Base-by-base conservation (phyloP, 2,329 filamentous ascomycete genomes). In the Venturia carpophila region DNA sequence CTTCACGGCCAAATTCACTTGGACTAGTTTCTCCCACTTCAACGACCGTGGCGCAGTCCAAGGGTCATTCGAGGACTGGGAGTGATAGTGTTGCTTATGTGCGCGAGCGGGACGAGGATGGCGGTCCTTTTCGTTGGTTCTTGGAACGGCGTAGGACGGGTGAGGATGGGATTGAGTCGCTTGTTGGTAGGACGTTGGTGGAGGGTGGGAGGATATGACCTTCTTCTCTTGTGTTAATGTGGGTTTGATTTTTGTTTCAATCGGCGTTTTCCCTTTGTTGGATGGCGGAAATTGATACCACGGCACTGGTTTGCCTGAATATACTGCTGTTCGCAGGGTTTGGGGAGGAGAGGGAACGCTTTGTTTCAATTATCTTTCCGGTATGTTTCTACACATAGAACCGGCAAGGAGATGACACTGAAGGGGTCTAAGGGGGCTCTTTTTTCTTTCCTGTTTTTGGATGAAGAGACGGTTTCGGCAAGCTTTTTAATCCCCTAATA, bases 91-190 rank as follows among this genome's bases (percentile, higher is more conserved):
- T 91, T 42, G 87, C 87, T 7, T 91, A 91, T 73, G 79, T 82
- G 2, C 74, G 78, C n/a, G 82, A 84, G 67, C 82, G 82, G 67
- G 85, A 88, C 70, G 84, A 86, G 58, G 79, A 83, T 2, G 80
- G 80, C 10, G 82, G 83, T 68, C 82, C 80, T 65, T 74, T 75
- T 10, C 77, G 86, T 58, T 91, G 88, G 88, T 83, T 91, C 9
- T 77, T 91, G 69, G 88, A 91, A 74, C 77, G 87, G 43, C 79
- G 87, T 63, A 78, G 88, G 43, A 88, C 86, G 2, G 84, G 80
- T 0, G 87, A 90, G 70, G 82, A 79, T 66, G 87, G 87, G 0
- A 81, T 88, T 72, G 74, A 87, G 64, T 85, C 88, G 71, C 74
- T 89, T n/a, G 74, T 89, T 3, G 86, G 83, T 56, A 78, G 87